Evolutionary conservation across 495 filamentous ascomycete genomes (phyloP).

Genomic region (Neurospora sp.): DNA sequence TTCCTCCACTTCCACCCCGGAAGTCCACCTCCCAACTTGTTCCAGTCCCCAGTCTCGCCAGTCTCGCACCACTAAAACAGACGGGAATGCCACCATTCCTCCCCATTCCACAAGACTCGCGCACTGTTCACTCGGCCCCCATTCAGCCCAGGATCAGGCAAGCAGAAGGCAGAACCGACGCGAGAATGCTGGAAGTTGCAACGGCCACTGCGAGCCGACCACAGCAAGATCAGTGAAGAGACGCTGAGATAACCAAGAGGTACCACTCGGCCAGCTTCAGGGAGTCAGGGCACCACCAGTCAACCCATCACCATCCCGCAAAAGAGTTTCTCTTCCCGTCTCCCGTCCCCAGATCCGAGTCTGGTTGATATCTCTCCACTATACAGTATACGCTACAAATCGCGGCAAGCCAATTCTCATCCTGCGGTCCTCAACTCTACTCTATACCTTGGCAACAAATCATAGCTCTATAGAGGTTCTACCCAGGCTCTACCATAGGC

Average conservation of each 20-base stretch:
- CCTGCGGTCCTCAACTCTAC: background rate
- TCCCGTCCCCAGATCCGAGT: background rate
- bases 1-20: background rate
- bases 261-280: background rate
- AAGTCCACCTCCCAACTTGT: background rate
- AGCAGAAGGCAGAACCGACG: background rate
- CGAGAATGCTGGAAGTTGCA: background rate
- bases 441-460: background rate
- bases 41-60: background rate
- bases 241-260: background rate
- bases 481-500: background rate
- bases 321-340: background rate
- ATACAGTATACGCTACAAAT: background rate
- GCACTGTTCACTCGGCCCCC: background rate
- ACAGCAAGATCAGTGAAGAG: background rate
- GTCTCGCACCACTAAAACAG: background rate
- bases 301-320: background rate
- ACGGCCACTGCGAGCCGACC: background rate
- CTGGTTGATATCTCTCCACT: background rate
- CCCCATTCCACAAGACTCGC: background rate
- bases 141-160: background rate
- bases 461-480: background rate
- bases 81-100: background rate
- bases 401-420: background rate
- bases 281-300: background rate